Evolutionary conservation across 116 monocot genomes (phyloP).

Genomic region (Phalaenopsis hybrid): DNA sequence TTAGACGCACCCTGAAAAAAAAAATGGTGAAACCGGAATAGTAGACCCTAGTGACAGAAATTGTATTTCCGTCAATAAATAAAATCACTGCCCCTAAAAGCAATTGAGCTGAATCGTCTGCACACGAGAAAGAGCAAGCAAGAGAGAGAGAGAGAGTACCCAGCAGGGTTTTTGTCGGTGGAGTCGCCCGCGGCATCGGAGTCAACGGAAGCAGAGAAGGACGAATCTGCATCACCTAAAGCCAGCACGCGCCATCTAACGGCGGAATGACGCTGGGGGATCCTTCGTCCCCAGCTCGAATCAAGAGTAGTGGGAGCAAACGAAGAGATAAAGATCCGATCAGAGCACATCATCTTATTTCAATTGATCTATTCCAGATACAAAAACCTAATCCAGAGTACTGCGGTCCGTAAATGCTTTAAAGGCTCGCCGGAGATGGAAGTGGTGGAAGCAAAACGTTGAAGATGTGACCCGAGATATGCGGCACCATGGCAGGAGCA

Average conservation of each 20-base stretch:
- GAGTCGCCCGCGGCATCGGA: background rate
- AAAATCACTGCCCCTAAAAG: background rate
- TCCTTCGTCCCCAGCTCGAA: conserved; percentile 8
- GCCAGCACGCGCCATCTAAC: background rate
- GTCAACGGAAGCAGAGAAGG: background rate
- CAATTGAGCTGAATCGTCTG: background rate
- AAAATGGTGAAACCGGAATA: background rate
- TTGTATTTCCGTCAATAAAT: background rate
- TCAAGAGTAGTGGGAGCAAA: background rate
- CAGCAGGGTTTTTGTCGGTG: conserved; percentile 1
- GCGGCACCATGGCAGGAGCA: too few species aligned
- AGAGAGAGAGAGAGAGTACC: conserved; percentile 2
- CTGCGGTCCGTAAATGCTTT: background rate
- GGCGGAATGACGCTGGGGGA: background rate
- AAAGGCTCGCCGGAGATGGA: background rate
- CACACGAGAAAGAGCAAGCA: too few species aligned
- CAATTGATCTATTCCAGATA: background rate
- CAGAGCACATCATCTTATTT: conserved; percentile 3
- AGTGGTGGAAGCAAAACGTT: background rate
- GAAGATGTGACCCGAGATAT: too few species aligned
- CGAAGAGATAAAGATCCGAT: background rate
- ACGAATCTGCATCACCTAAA: conserved; percentile 3
- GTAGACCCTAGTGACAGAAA: background rate
- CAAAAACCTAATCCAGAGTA: background rate
- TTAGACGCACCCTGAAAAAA: background rate